Percentiles rank a stretch among this genome's conserved stretches.
Evolutionary conservation across 441 rosid genomes (phyloP).

Genomic region (Erodium moschatum): DNA sequence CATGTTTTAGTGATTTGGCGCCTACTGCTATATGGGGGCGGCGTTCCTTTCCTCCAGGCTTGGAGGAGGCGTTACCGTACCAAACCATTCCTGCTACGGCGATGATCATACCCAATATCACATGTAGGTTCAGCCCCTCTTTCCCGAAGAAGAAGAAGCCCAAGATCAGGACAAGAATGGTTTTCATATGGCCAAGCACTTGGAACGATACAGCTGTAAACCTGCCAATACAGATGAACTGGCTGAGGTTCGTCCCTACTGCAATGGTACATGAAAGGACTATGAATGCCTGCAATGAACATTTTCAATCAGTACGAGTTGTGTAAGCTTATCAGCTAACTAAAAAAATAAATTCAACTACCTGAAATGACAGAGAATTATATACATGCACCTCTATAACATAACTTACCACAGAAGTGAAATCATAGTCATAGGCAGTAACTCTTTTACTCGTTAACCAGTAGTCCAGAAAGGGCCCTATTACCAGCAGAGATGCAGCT

Average conservation of each 20-base stretch:
- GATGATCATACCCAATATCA: constrained; percentile 13
- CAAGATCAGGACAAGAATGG: constrained; percentile 15
- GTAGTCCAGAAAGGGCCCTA: constrained; percentile 67
- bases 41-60: constrained; percentile 14
- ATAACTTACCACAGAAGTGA: constrained; percentile 45
- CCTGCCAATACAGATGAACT: constrained; percentile 18
- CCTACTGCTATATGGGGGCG: neutral
- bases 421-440: constrained; percentile 43
- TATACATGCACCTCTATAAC: neutral
- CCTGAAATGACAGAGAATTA: too few species aligned
- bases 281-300: constrained; percentile 11
- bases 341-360: too few species aligned
- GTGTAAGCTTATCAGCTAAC: too few species aligned
- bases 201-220: neutral
- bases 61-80: constrained; percentile 17
- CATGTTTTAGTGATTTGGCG: constrained; percentile 10
- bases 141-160: constrained; percentile 17
- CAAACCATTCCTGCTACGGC: constrained; percentile 17
- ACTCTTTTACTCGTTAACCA: constrained; percentile 59
- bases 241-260: constrained; percentile 19
- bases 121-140: constrained; percentile 15
- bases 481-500: constrained; percentile 49
- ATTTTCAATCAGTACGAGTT: neutral
- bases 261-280: constrained; percentile 16
- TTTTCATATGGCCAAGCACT: constrained; percentile 14